Conservation (phyloP, 2,329 filamentous ascomycete genomes). For the Pseudogymnoascus sp. region DNA sequence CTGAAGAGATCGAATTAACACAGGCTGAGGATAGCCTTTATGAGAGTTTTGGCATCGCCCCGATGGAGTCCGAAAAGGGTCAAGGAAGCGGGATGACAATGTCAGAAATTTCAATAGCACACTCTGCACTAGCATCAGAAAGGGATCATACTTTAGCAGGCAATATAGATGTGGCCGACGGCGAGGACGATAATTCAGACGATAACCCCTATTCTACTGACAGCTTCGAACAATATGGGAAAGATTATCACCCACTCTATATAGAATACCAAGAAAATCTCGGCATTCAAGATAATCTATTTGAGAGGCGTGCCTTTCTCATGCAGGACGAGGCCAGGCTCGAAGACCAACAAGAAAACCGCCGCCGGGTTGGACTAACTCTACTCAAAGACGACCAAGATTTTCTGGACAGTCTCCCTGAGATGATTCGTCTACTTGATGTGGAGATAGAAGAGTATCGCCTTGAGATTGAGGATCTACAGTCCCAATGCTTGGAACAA, state of each 20-base stretch:
- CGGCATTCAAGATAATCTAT: slow-evolving; percentile 17
- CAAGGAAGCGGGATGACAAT: neutral
- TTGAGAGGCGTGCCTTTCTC: slow-evolving; percentile 16
- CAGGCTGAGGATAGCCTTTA: neutral
- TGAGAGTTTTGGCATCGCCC: neutral
- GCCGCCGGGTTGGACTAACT: slow-evolving; percentile 8
- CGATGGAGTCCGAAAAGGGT: neutral
- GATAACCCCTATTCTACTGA: neutral
- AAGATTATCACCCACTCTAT: slow-evolving; percentile 18
- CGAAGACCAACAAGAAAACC: slow-evolving; percentile 11
- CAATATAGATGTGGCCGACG: neutral
- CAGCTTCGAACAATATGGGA: neutral
- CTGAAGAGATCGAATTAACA: slow-evolving; percentile 14
- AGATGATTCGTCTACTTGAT: slow-evolving; percentile 5
- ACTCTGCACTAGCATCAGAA: no score
- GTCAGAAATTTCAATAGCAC: neutral
- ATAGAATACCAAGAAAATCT: slow-evolving; percentile 13
- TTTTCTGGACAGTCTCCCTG: slow-evolving; percentile 17
- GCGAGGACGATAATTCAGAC: neutral
- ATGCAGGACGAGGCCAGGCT: slow-evolving; percentile 15
- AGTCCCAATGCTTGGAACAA: slow-evolving; percentile 13
- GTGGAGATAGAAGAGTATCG: slow-evolving; percentile 12
- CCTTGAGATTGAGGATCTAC: slow-evolving; percentile 12
- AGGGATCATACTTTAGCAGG: no score
- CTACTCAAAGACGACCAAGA: slow-evolving; percentile 15